phyloP scores from a whole-genome alignment of 2,329 filamentous ascomycete species.

The Dactylonectria macrodidyma region DNA sequence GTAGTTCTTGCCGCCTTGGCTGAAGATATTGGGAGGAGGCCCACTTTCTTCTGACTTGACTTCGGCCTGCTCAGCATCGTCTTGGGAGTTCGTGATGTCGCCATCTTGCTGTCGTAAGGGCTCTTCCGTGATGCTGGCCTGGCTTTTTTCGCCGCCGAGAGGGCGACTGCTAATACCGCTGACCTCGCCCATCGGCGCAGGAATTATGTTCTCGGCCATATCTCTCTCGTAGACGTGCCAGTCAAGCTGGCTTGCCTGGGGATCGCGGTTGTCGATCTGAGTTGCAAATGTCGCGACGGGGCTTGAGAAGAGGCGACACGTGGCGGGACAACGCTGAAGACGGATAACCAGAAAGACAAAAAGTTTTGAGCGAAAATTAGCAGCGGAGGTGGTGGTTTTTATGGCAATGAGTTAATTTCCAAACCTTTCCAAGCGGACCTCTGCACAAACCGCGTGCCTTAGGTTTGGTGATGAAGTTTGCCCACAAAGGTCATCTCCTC shows the following conservation, averaged over 20 bases:
- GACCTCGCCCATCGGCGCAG: not conserved
- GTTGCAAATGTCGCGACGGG: too few species aligned
- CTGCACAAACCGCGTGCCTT: not conserved
- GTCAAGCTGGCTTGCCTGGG: not conserved
- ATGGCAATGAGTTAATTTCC: not conserved
- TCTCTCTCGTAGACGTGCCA: not conserved
- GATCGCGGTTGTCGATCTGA: not conserved
- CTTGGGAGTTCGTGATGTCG: not conserved
- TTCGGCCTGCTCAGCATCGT: not conserved
- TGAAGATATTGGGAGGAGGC: constrained; percentile 45
- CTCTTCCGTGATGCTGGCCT: not conserved
- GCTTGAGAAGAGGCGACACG: too few species aligned
- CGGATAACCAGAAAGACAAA: not conserved
- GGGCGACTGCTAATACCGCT: not conserved
- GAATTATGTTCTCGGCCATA: not conserved
- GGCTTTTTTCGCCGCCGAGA: not conserved
- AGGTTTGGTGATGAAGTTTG: constrained; percentile 1
- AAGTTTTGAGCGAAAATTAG: not conserved
- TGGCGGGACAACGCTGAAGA: not conserved
- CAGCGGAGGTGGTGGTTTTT: not conserved
- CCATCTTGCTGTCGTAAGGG: not conserved
- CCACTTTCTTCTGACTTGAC: not conserved
- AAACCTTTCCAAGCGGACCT: constrained; percentile 7
- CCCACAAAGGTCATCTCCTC: not conserved
- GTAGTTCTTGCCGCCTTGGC: constrained; percentile 49